A percentile compares a stretch with the other conserved stretches of the same genome.
Evolutionary conservation across 768 basidiomycete genomes (phyloP).

Genomic region (Boletus eberwhitei): DNA sequence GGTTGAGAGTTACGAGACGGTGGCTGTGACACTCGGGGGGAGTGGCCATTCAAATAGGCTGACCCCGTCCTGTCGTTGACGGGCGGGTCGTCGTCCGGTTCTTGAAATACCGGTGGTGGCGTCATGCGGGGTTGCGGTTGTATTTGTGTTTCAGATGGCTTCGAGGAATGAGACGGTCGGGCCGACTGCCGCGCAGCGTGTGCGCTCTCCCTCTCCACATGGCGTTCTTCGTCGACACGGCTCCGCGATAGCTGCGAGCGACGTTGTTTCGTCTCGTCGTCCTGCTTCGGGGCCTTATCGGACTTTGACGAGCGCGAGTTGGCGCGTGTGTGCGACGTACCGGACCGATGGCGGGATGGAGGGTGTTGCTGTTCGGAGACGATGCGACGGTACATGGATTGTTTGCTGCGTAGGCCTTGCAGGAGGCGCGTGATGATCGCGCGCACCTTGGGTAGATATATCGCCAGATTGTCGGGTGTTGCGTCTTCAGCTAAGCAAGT

Average conservation of each 20-base stretch:
- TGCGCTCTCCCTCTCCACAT: conserved; percentile 36
- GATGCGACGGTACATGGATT: conserved; percentile 79
- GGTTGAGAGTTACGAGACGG: conserved; percentile 15
- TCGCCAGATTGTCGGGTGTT: conserved; percentile 75
- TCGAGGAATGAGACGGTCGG: conserved; percentile 39
- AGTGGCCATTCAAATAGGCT: conserved; percentile 10
- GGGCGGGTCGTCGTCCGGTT: conserved; percentile 32
- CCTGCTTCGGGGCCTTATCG: conserved; percentile 37
- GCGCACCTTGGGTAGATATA: conserved; percentile 88
- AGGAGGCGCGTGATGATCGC: conserved; percentile 90
- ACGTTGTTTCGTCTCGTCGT: conserved; percentile 42
- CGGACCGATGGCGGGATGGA: conserved; percentile 40
- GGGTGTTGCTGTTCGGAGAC: conserved; percentile 56
- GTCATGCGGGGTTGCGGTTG: conserved; percentile 30
- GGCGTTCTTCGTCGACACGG: conserved; percentile 37
- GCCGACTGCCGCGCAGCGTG: conserved; percentile 39
- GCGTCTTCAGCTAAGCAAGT: conserved; percentile 91
- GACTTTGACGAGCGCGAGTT: conserved; percentile 58
- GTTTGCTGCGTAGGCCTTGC: conserved; percentile 89
- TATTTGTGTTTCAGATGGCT: conserved; percentile 32
- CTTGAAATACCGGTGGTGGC: conserved; percentile 29
- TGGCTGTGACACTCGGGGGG: conserved; percentile 12
- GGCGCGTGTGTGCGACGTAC: conserved; percentile 48
- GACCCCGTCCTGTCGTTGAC: conserved; percentile 4
- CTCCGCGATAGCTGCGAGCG: conserved; percentile 48